These are phyloP conservation scores for Fomitopsis pinicola DNA, from an alignment of 1,284 basidiomycete genomes.

Conservation along the genomic window DNA sequence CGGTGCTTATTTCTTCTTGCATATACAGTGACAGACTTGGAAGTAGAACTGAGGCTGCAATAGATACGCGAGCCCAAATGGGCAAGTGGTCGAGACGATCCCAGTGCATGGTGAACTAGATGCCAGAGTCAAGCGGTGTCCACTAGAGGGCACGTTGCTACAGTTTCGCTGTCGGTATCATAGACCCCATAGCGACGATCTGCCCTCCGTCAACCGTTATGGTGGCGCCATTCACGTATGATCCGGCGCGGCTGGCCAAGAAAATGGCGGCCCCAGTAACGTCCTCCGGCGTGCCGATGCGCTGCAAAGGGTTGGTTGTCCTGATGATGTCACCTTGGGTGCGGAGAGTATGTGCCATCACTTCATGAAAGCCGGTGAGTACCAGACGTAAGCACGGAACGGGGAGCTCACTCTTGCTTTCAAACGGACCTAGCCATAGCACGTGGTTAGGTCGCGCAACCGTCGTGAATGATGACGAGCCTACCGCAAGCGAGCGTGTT, in stretches of 20 bases:
- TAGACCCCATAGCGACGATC: slow-evolving; percentile 14
- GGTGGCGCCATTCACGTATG: slow-evolving; percentile 62
- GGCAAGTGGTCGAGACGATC: too few species aligned
- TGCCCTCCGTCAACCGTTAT: slow-evolving; percentile 51
- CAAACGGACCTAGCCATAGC: slow-evolving; percentile 36
- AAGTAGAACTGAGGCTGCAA: too few species aligned
- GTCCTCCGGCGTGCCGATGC: slow-evolving; percentile 62
- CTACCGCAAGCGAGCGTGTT: slow-evolving; percentile 67
- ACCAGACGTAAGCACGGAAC: slow-evolving; percentile 8
- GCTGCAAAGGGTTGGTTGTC: slow-evolving; percentile 42
- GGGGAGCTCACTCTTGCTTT: slow-evolving; percentile 39
- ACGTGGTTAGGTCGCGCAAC: neutral
- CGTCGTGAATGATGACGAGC: slow-evolving; percentile 14
- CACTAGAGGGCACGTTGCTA: neutral
- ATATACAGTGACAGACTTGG: too few species aligned
- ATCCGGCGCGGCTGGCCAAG: slow-evolving; percentile 54
- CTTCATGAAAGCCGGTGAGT: slow-evolving; percentile 26
- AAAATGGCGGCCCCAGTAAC: slow-evolving; percentile 60
- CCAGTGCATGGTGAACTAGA: too few species aligned
- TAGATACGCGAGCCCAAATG: too few species aligned
- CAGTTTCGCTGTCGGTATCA: slow-evolving; percentile 9
- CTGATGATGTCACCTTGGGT: slow-evolving; percentile 43
- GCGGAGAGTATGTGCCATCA: slow-evolving; percentile 60
- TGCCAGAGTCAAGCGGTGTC: too few species aligned
- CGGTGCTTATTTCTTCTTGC: too few species aligned